Base-by-base conservation (phyloP, 139 green algal genomes). In the Nannochloris sp. region DNA sequence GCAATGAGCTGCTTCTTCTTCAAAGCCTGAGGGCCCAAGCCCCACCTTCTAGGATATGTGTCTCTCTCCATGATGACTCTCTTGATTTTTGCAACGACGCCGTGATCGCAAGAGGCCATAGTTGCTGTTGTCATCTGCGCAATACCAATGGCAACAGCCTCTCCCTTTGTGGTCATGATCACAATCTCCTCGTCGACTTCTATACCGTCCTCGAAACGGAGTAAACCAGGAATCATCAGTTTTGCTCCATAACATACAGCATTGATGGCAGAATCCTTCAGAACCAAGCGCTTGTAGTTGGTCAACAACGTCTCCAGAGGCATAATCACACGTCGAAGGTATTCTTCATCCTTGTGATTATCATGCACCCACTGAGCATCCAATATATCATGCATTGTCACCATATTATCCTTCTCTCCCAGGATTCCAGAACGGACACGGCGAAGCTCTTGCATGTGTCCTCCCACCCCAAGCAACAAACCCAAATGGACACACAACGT, bases 201-300 rank as follows among this genome's bases (percentile, higher is more conserved):
- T 11, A 95, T 81, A 57, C 83, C 83, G n/a, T 66, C 67, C 62
- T 93, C 87, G 69, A 85, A 97, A 48, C 89, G 78, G 66, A 99
- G 79, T 65, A 99, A 71, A 18, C 93, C 93, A 0, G 91, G 83
- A 46, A 99, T 84, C 93, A 99, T 99, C 54, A 99, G 82, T 78
- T 98, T 98, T 56, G 93, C 93, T 29, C 93, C 93, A 63, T 98
- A 99, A 85, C 93, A 98, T 64, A 99, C 83, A n/a, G 93, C 93
- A 63, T 99, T 98, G 15, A 99, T 84, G 1, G 93, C 92, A 16
- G 64, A 86, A 81, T 99, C 93, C 81, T 99, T 99, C 23, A 98
- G 85, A 53, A 99, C 93, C 10, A 94, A 36, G 15, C 93, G 83
- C 81, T 99, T 99, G 83, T 89, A 96, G 63, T 70, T 90, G 18